A percentile compares a stretch with the other conserved stretches of the same genome.
These are phyloP conservation scores for Cercophora newfieldiana DNA, from an alignment of 495 filamentous ascomycete genomes.

Conservation along the genomic window DNA sequence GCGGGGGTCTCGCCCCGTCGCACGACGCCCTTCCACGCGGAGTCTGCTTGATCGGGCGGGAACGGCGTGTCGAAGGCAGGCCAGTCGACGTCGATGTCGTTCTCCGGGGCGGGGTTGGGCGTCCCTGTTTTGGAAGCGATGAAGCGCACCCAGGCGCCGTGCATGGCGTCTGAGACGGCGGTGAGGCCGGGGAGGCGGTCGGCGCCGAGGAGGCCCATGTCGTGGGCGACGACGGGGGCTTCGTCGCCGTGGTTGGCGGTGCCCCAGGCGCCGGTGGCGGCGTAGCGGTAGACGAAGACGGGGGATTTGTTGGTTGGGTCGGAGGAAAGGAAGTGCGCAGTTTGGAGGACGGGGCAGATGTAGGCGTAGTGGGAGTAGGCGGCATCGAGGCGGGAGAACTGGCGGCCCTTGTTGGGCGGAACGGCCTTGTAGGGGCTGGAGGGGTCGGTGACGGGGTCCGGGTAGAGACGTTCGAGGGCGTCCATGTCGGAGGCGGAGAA, in stretches of 20 bases:
- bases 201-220: slow-evolving; percentile 38
- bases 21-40: slow-evolving; percentile 29
- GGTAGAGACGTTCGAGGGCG: slow-evolving; percentile 56
- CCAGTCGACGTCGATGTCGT: slow-evolving; percentile 25
- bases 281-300: slow-evolving; percentile 63
- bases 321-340: slow-evolving; percentile 51
- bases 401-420: slow-evolving; percentile 46
- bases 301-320: slow-evolving; percentile 13
- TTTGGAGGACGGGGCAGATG: slow-evolving; percentile 64
- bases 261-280: slow-evolving; percentile 47
- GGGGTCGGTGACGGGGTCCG: slow-evolving; percentile 47
- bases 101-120: slow-evolving; percentile 41
- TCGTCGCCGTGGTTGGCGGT: slow-evolving; percentile 64
- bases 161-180: slow-evolving; percentile 53
- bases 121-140: slow-evolving; percentile 46
- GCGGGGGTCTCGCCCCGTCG: background rate
- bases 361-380: slow-evolving; percentile 69
- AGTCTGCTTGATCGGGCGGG: background rate
- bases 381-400: slow-evolving; percentile 61
- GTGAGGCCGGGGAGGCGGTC: slow-evolving; percentile 43
- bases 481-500: slow-evolving; percentile 48
- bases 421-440: slow-evolving; percentile 30
- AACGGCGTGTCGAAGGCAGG: slow-evolving; percentile 34
- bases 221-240: slow-evolving; percentile 56
- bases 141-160: slow-evolving; percentile 59